Percentiles rank a stretch among this genome's conserved stretches.
phyloP scores from a whole-genome alignment of 2,329 filamentous ascomycete species.

The Xylaria sp. region DNA sequence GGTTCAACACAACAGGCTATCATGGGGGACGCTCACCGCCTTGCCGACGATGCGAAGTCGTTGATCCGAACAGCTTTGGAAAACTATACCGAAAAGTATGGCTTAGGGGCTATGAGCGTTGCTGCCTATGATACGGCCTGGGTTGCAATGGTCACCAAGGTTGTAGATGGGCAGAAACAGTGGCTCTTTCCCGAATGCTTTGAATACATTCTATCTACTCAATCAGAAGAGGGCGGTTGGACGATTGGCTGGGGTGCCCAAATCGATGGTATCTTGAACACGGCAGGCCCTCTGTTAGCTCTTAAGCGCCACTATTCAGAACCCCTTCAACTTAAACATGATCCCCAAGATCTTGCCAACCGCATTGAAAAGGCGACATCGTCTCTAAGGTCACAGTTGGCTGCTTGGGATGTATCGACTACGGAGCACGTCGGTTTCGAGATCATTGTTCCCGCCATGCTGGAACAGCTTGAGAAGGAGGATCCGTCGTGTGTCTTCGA shows the following conservation, averaged over 20 bases:
- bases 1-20: conserved; percentile 18
- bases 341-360: conserved; percentile 29
- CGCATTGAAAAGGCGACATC: conserved; percentile 39
- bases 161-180: conserved; percentile 33
- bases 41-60: conserved; percentile 38
- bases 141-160: conserved; percentile 48
- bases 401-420: conserved; percentile 47
- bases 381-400: conserved; percentile 41
- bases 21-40: conserved; percentile 34
- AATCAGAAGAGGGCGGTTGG: conserved; percentile 48
- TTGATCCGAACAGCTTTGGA: conserved; percentile 36
- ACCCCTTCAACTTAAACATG: conserved; percentile 35
- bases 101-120: conserved; percentile 46
- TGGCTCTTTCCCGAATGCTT: conserved; percentile 52
- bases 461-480: conserved; percentile 46
- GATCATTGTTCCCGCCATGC: conserved; percentile 49
- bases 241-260: conserved; percentile 39
- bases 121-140: conserved; percentile 52
- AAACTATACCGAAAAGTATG: conserved; percentile 39
- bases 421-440: conserved; percentile 52
- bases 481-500: conserved; percentile 42
- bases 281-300: conserved; percentile 49
- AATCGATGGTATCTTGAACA: conserved; percentile 52
- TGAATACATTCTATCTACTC: conserved; percentile 45
- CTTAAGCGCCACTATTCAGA: conserved; percentile 42